phyloP scores from a whole-genome alignment of 139 green algal genomes.

The Haematococcus lacustris region DNA sequence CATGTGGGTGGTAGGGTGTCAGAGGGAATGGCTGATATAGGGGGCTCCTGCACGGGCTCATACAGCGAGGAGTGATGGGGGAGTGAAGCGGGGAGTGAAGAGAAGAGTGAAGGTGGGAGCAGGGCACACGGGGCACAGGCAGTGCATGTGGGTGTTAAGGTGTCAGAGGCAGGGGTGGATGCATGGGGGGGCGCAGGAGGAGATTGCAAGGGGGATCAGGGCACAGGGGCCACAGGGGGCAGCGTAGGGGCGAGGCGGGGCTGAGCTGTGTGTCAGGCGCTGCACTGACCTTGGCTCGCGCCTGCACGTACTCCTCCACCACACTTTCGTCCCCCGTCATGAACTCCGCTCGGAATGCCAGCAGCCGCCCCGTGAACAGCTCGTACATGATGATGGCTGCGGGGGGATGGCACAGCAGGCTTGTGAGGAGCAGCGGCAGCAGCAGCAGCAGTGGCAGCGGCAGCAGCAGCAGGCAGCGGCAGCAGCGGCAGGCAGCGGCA shows the following conservation, averaged over 20 bases:
- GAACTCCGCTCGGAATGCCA: slow-evolving; percentile 23
- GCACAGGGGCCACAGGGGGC: neutral
- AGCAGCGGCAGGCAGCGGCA: neutral
- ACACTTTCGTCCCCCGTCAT: slow-evolving; percentile 5
- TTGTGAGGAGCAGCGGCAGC: slow-evolving; percentile 59
- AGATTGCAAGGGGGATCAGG: neutral
- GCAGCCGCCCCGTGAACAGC: slow-evolving; percentile 53
- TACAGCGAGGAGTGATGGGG: too few relatives aligned
- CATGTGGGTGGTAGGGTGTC: too few relatives aligned
- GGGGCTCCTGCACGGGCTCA: too few relatives aligned
- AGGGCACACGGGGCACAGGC: too few relatives aligned
- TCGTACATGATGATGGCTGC: slow-evolving; percentile 69
- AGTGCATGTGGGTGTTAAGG: too few relatives aligned
- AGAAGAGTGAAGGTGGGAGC: too few relatives aligned
- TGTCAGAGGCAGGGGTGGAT: neutral
- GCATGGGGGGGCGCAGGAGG: neutral
- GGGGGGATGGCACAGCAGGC: slow-evolving; percentile 24
- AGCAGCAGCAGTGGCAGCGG: neutral
- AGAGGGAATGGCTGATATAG: too few relatives aligned
- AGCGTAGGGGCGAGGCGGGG: too few relatives aligned
- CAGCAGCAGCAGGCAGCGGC: neutral
- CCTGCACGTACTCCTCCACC: slow-evolving; percentile 1
- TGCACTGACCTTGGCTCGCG: neutral
- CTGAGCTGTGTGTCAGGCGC: too few relatives aligned
- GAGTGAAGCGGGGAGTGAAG: too few relatives aligned